phyloP scores from a whole-genome alignment of 495 filamentous ascomycete genomes.

The Penicillium psychrofluorescens region DNA sequence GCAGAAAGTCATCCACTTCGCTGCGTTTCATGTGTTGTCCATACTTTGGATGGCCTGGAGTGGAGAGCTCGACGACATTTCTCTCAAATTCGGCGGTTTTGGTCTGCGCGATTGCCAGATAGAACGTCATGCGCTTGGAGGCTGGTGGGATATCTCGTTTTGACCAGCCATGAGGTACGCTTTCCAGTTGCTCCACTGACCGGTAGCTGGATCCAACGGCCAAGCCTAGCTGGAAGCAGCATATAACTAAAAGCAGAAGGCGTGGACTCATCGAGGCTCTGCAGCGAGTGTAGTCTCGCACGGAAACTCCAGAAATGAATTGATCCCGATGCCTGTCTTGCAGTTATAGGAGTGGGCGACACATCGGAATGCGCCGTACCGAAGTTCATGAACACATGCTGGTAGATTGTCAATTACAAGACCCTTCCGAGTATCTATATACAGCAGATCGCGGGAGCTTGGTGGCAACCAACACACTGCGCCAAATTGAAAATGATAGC shows the following conservation, averaged over 20 bases:
- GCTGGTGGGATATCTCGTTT: slow-evolving; percentile 26
- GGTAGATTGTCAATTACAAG: no score
- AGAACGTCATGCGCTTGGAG: slow-evolving; percentile 38
- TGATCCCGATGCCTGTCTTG: no score
- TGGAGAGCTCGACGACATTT: slow-evolving; percentile 53
- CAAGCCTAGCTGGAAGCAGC: background rate
- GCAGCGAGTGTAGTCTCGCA: no score
- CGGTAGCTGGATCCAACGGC: slow-evolving; percentile 15
- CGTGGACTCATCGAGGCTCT: no score
- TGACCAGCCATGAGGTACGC: slow-evolving; percentile 40
- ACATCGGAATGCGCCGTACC: no score
- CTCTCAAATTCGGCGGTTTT: slow-evolving; percentile 51
- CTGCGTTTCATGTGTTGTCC: slow-evolving; percentile 58
- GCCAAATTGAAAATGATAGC: no score
- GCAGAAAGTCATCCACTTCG: slow-evolving; percentile 42
- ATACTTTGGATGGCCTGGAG: slow-evolving; percentile 52
- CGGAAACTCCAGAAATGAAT: no score
- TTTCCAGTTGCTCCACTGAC: slow-evolving; percentile 36
- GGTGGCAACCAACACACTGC: no score
- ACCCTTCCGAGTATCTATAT: no score
- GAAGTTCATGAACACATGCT: no score
- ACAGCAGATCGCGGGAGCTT: no score
- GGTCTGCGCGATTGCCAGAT: slow-evolving; percentile 46
- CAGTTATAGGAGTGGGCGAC: no score
- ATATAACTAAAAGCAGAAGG: slow-evolving; percentile 7